These are phyloP conservation scores for Scenedesmus sp. DNA, from an alignment of 163 green algal genomes.

Conservation along the genomic window DNA sequence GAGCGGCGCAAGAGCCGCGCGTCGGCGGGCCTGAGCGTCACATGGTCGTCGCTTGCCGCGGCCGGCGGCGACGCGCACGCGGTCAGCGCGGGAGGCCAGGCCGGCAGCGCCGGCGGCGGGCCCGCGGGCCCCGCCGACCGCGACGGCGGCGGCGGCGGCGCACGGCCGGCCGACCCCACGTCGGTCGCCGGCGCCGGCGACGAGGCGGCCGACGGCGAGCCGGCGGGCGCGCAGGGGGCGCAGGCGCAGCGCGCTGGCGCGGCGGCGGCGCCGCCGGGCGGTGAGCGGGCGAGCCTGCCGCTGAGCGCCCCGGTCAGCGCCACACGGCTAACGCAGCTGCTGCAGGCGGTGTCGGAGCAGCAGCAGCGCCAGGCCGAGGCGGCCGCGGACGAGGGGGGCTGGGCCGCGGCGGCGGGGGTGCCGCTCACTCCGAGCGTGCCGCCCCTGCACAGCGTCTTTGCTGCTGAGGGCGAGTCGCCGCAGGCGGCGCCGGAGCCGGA, in stretches of 20 bases:
- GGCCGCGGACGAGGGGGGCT: not conserved
- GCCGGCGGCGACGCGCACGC: no score
- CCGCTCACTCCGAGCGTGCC: not conserved
- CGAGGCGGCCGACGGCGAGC: not conserved
- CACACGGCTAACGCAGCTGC: not conserved
- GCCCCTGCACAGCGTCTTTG: not conserved
- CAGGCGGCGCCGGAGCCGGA: not conserved
- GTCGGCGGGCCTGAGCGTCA: not conserved
- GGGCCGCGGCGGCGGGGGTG: no score
- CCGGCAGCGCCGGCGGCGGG: not conserved
- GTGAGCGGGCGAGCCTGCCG: constrained; percentile 1
- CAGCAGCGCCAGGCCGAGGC: constrained; percentile 7
- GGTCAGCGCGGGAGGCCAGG: not conserved
- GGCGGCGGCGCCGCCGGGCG: not conserved
- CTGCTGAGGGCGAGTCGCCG: not conserved
- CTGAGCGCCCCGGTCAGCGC: constrained; percentile 20
- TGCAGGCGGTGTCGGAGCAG: constrained; percentile 20
- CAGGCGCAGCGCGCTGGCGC: not conserved
- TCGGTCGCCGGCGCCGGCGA: not conserved
- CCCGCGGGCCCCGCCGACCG: not conserved
- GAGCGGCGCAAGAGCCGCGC: not conserved
- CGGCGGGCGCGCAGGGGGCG: not conserved
- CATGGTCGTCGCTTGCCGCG: no score
- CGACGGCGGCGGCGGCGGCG: no score
- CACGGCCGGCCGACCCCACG: no score